These are phyloP conservation scores for Stagonosporopsis rhizophila DNA, from an alignment of 2,329 filamentous ascomycete species.

Conservation along the genomic window DNA sequence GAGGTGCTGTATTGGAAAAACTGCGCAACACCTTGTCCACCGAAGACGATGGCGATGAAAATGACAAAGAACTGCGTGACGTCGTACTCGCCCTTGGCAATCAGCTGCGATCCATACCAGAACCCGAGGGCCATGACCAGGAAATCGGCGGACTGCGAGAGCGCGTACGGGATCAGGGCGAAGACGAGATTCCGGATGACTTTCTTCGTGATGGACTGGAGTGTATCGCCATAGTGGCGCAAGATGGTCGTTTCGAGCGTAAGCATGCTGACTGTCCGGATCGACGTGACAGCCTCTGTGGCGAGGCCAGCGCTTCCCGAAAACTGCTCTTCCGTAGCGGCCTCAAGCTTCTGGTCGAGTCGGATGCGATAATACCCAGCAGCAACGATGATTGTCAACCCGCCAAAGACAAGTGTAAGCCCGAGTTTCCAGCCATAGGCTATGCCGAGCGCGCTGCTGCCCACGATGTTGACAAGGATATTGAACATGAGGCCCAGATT, in stretches of 20 bases:
- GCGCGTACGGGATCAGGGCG: slow-evolving; percentile 10
- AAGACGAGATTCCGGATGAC: slow-evolving; percentile 6
- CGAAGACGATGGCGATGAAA: slow-evolving; percentile 17
- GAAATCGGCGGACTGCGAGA: slow-evolving; percentile 9
- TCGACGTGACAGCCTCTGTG: slow-evolving; percentile 12
- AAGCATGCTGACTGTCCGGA: slow-evolving; percentile 16
- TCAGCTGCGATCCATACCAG: slow-evolving; percentile 14
- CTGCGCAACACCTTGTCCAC: slow-evolving; percentile 12
- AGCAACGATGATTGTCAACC: slow-evolving; percentile 74
- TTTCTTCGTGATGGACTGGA: neutral
- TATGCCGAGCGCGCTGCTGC: slow-evolving; percentile 62
- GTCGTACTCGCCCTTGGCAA: slow-evolving; percentile 3
- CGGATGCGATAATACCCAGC: slow-evolving; percentile 73
- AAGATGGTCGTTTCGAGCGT: slow-evolving; percentile 10
- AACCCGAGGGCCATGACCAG: slow-evolving; percentile 15
- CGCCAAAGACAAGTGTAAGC: slow-evolving; percentile 75
- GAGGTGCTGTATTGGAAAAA: slow-evolving; percentile 13
- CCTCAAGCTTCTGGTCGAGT: slow-evolving; percentile 16
- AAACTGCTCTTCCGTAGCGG: slow-evolving; percentile 9
- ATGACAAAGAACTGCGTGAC: slow-evolving; percentile 12
- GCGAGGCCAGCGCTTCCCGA: slow-evolving; percentile 12
- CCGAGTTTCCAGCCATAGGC: slow-evolving; percentile 73
- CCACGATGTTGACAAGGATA: slow-evolving; percentile 76
- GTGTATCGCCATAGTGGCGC: slow-evolving; percentile 1
- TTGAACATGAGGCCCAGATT: slow-evolving; percentile 84